Evolutionary conservation across 2,329 filamentous ascomycete genomes (phyloP).

Genomic region (Macrophomina pseudophaseolina): DNA sequence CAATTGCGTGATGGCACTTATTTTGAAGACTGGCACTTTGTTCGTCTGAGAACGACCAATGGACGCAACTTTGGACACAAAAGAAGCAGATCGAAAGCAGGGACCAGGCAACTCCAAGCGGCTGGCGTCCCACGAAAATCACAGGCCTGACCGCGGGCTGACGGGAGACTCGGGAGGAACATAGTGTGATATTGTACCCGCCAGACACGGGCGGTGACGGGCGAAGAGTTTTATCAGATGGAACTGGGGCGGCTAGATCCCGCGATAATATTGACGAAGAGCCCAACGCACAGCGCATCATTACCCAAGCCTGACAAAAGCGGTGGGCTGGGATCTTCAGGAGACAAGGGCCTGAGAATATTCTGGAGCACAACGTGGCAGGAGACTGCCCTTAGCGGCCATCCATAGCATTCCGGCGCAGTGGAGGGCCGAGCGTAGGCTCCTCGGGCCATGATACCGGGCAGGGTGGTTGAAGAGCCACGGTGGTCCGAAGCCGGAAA

Average conservation of each 20-base stretch:
- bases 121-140: background rate
- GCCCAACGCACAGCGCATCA: conserved; percentile 6
- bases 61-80: background rate
- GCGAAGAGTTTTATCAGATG: conserved; percentile 19
- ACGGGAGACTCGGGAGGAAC: background rate
- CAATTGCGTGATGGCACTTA: conserved; percentile 11
- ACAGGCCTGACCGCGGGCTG: background rate
- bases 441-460: conserved; percentile 7
- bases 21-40: background rate
- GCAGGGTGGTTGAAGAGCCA: background rate
- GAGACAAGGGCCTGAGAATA: conserved; percentile 3
- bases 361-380: conserved; percentile 17
- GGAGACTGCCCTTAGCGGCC: background rate
- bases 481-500: conserved; percentile 15
- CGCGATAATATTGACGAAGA: conserved; percentile 16
- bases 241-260: conserved; percentile 21
- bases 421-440: conserved; percentile 8
- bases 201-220: conserved; percentile 11
- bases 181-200: background rate
- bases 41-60: background rate
- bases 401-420: background rate
- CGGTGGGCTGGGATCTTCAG: conserved; percentile 16
- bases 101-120: background rate
- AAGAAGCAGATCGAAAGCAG: background rate
- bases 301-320: conserved; percentile 9